A percentile compares a stretch with the other conserved stretches of the same genome.
phyloP scores from a whole-genome alignment of 108 stramenopile genomes.

The Pseudonitzschia delicatissima region DNA sequence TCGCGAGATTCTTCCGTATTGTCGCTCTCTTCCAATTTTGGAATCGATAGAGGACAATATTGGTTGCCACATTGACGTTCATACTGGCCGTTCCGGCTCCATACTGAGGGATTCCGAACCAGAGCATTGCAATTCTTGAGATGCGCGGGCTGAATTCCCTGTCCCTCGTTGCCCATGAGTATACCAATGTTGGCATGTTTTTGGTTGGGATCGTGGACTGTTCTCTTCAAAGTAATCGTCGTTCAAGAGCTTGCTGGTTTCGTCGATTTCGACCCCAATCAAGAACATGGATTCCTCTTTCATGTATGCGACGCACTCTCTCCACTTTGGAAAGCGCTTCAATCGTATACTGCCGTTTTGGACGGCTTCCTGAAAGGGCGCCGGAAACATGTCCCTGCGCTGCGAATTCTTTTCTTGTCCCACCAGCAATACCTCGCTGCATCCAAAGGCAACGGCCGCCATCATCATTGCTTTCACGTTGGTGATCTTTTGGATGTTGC shows the following conservation, averaged over 20 bases:
- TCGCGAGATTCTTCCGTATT: not conserved
- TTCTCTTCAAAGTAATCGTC: slow-evolving; percentile 25
- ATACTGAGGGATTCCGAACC: slow-evolving; percentile 72
- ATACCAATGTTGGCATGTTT: slow-evolving; percentile 49
- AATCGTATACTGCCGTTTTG: slow-evolving; percentile 18
- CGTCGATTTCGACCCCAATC: slow-evolving; percentile 80
- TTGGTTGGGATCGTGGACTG: slow-evolving; percentile 10
- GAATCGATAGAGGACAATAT: slow-evolving; percentile 9
- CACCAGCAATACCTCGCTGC: slow-evolving; percentile 54
- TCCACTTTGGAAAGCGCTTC: slow-evolving; percentile 56
- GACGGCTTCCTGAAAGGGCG: slow-evolving; percentile 13
- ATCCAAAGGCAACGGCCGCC: slow-evolving; percentile 69
- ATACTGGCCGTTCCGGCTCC: slow-evolving; percentile 86
- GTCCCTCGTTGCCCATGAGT: slow-evolving; percentile 87
- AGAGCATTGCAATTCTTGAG: slow-evolving; percentile 69
- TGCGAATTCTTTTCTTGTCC: slow-evolving; percentile 50
- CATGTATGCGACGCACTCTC: slow-evolving; percentile 57
- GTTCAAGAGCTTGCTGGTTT: slow-evolving; percentile 36
- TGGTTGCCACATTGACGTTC: slow-evolving; percentile 76
- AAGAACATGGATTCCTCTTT: slow-evolving; percentile 37
- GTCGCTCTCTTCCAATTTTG: not conserved
- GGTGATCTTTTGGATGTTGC: slow-evolving; percentile 66
- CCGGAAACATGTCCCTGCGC: slow-evolving; percentile 21
- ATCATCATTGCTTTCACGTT: slow-evolving; percentile 64
- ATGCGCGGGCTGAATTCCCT: slow-evolving; percentile 69